Conservation (phyloP, 2,329 filamentous ascomycete species). For the Colletotrichum somersetense region DNA sequence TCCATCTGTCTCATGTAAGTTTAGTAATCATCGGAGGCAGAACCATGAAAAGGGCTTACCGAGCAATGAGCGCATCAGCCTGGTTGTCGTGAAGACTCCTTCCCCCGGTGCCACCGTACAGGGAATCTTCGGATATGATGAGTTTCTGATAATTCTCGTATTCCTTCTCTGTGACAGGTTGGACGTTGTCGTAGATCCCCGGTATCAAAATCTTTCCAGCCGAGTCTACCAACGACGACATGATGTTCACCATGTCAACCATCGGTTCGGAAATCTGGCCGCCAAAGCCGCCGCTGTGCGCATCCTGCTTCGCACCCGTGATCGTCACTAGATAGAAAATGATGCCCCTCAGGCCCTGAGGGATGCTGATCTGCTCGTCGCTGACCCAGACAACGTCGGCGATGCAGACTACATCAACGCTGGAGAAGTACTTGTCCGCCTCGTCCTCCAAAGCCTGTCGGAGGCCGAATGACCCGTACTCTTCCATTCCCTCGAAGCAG, state of each 20-base stretch:
- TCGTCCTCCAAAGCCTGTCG: conserved; percentile 94
- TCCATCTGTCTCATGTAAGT: conserved; percentile 75
- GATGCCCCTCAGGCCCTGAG: conserved; percentile 95
- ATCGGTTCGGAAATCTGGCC: conserved; percentile 98
- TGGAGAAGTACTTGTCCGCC: conserved; percentile 93
- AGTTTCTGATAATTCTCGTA: conserved; percentile 89
- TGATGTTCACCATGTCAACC: conserved; percentile 89
- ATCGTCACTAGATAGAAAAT: conserved; percentile 97
- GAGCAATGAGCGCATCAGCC: conserved; percentile 29
- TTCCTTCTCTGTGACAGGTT: conserved; percentile 87
- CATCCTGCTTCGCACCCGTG: conserved; percentile 89
- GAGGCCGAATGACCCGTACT: conserved; percentile 95
- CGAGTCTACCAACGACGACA: conserved; percentile 87
- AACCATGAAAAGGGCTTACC: not conserved
- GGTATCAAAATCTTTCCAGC: conserved; percentile 93
- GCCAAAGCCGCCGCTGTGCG: conserved; percentile 97
- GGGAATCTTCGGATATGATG: conserved; percentile 94
- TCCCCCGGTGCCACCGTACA: conserved; percentile 91
- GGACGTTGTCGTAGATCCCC: conserved; percentile 92
- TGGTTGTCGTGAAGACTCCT: conserved; percentile 70
- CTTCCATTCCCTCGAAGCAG: conserved; percentile 99
- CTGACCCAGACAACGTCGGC: conserved; percentile 99
- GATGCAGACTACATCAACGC: conserved; percentile 96
- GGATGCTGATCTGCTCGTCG: conserved; percentile 97
- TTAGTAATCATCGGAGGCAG: rapidly evolving